Percentiles rank a stretch among this genome's conserved stretches.
Evolutionary conservation across 208 protist genomes (phyloP).

Genomic region (Acanthamoeba triangularis): DNA sequence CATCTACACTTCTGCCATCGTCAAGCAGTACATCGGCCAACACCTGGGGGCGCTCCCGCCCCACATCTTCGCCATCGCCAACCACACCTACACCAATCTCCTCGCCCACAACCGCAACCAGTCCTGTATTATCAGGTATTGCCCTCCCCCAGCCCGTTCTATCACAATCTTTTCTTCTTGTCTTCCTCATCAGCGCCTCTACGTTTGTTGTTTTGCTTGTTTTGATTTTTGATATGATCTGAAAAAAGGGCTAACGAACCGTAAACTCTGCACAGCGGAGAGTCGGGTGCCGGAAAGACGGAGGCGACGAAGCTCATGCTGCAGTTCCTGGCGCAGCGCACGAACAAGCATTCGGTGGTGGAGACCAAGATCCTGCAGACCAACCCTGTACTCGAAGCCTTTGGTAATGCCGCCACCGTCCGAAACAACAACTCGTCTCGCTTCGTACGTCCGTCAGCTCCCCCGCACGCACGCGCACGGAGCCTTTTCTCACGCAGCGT

Average conservation of each 20-base stretch:
- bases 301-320: constrained; percentile 87
- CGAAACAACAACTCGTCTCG: constrained; percentile 91
- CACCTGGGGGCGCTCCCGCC: constrained; percentile 77
- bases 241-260: not conserved
- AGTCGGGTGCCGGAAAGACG: constrained; percentile 91
- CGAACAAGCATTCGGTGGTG: constrained; percentile 78
- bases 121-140: constrained; percentile 82
- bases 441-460: constrained; percentile 84
- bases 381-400: constrained; percentile 86
- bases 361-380: constrained; percentile 88
- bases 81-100: constrained; percentile 82
- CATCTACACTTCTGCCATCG: constrained; percentile 83
- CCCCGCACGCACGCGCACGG: no score
- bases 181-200: no score
- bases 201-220: not conserved
- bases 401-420: constrained; percentile 89
- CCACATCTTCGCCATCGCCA: constrained; percentile 86
- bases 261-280: constrained; percentile 82
- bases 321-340: constrained; percentile 74
- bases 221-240: no score
- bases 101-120: constrained; percentile 81
- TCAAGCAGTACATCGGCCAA: constrained; percentile 80
- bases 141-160: not conserved
- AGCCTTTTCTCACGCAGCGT: not conserved
- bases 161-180: no score